Conservation (phyloP, 2,329 filamentous ascomycete genomes). For the Elsinoe fawcettii region DNA sequence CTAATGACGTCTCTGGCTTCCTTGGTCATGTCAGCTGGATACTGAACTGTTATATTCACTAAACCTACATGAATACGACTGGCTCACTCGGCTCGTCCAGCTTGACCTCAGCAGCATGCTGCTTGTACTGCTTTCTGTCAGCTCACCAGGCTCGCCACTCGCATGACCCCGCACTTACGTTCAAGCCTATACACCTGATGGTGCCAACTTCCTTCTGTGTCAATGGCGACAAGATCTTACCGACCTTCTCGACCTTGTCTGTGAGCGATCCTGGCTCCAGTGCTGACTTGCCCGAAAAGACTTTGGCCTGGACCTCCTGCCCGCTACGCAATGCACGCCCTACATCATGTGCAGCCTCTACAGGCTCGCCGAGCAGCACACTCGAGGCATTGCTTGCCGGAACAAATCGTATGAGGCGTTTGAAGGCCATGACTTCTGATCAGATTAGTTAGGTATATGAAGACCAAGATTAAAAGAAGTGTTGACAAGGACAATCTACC, state of each 20-base stretch:
- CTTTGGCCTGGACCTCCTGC: conserved; percentile 48
- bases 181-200: conserved; percentile 53
- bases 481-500: background rate
- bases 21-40: background rate
- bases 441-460: background rate
- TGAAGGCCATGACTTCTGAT: conserved; percentile 16
- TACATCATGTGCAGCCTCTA: conserved; percentile 46
- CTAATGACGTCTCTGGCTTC: conserved; percentile 49
- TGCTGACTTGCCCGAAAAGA: conserved; percentile 53
- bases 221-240: conserved; percentile 45
- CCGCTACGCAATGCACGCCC: conserved; percentile 50
- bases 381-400: conserved; percentile 19
- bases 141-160: background rate
- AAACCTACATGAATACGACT: conserved; percentile 39
- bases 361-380: conserved; percentile 18
- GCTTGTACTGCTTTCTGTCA: conserved; percentile 35
- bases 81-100: conserved; percentile 48
- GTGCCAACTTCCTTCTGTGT: conserved; percentile 45
- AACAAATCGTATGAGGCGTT: conserved; percentile 19
- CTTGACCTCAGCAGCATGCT: conserved; percentile 45
- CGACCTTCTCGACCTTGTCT: conserved; percentile 39
- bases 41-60: background rate
- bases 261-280: conserved; percentile 48
- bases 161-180: conserved; percentile 31
- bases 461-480: background rate